These are phyloP conservation scores for Yamadazyma dushanensis DNA, from an alignment of 1,139 yeast species.

Conservation along the genomic window DNA sequence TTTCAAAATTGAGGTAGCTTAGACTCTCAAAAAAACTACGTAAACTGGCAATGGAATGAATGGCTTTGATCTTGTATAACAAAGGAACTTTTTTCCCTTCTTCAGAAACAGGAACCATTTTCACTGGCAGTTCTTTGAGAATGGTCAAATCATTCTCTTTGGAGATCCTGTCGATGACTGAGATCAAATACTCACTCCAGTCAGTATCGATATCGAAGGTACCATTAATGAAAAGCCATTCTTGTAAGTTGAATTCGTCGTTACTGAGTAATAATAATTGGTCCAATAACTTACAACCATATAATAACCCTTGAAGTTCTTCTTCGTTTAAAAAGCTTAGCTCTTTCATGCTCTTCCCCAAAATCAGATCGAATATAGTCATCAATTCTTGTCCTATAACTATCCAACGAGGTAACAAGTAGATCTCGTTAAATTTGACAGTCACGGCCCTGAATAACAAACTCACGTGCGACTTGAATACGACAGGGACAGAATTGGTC, in stretches of 20 bases:
- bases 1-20: constrained; percentile 72
- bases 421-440: constrained; percentile 60
- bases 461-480: constrained; percentile 48
- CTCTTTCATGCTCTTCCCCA: constrained; percentile 29
- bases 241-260: constrained; percentile 79
- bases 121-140: constrained; percentile 34
- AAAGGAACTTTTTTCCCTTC: constrained; percentile 39
- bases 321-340: constrained; percentile 33
- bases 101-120: constrained; percentile 18
- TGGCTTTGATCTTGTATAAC: constrained; percentile 42
- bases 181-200: constrained; percentile 42
- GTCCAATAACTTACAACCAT: constrained; percentile 78
- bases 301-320: constrained; percentile 46
- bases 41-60: constrained; percentile 51
- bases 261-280: constrained; percentile 61
- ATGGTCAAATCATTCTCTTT: constrained; percentile 39
- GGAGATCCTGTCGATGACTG: constrained; percentile 53
- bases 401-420: constrained; percentile 72
- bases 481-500: constrained; percentile 27
- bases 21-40: constrained; percentile 70
- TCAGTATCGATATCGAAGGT: constrained; percentile 45
- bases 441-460: constrained; percentile 63
- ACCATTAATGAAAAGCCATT: constrained; percentile 84
- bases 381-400: constrained; percentile 62
- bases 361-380: constrained; percentile 46